Evolutionary conservation across 345 rosid genomes (phyloP).

Genomic region (Psidium guajava): DNA sequence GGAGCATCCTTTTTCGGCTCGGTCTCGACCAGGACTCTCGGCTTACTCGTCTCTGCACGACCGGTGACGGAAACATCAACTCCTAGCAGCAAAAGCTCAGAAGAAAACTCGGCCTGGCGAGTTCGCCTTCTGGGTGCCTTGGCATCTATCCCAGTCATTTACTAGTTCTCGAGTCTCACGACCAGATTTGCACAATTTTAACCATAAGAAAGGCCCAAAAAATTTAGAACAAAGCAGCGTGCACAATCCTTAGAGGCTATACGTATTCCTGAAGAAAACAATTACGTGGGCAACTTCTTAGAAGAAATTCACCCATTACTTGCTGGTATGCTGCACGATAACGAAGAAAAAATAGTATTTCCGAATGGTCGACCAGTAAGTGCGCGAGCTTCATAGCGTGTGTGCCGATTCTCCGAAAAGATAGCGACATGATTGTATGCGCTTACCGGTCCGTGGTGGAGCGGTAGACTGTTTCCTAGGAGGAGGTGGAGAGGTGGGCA

Average conservation of each 20-base stretch:
- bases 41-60: conserved; percentile 10
- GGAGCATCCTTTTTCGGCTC: conserved; percentile 3
- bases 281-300: not conserved
- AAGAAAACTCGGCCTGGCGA: not conserved
- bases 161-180: not conserved
- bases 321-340: not conserved
- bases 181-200: not conserved
- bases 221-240: not conserved
- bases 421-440: not conserved
- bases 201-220: not conserved
- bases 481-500: conserved; percentile 1
- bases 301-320: not conserved
- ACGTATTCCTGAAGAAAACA: not conserved
- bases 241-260: not conserved
- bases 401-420: not conserved
- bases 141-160: not conserved
- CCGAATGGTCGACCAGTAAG: not conserved
- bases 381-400: not conserved
- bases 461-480: conserved; percentile 1
- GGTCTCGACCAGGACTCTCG: not conserved
- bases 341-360: not conserved
- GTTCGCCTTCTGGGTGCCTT: not conserved
- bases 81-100: not conserved
- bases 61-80: not conserved
- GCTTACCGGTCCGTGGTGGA: not conserved